Base-by-base conservation (phyloP, 2,329 filamentous ascomycete genomes). In the Claviceps paspali region DNA sequence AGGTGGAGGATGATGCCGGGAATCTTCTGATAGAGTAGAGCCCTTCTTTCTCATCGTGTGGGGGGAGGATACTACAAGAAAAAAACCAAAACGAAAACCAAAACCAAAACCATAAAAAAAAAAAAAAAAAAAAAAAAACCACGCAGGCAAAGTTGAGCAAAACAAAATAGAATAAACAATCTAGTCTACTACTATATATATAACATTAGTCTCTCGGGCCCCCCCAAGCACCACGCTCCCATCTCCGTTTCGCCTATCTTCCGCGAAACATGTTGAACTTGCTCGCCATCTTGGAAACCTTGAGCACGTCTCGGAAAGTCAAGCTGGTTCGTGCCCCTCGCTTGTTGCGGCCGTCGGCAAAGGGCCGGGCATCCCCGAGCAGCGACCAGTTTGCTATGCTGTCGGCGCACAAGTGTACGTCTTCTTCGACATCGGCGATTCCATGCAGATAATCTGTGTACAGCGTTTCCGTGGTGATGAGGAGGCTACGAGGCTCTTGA, bases 291-390 rank as follows among this genome's bases (percentile, higher is more conserved):
- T 76, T 83, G 6, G 79, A 80, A 14, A 92, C 82, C 50, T 80
- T 82, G 46, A 88, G 61, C 29, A 96, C 88, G 61, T 96, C 87
- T 45, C 88, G 69, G 59, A 82, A 88, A 1, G 83, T 91, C 45
- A 88, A 61, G 57, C 82, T 87, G 19, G 76, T 73, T 39, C 83
- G 70, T 9, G 67, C 76, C 30, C 61, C 56, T 29, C 82, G 69
- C 36, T 63, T 49, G 50, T 73, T 78, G 29, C 56, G 57, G 2
- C 79, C 79, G 9, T 64, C 60, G 31, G 51, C 46, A 47, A 70
- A 65, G 36, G 49, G 43, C 31, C 61, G 55, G 2, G 55, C 52
- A 15, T 73, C 64, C 6, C 70, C 64, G 26, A 88, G 60, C 12
- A 84, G 57, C 8, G 61, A 48, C 83, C 83, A 91, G 52, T 91